A percentile compares a stretch with the other conserved stretches of the same genome.
phyloP scores from a whole-genome alignment of 2,329 filamentous ascomycete species.

The Gaeumannomyces tritici region DNA sequence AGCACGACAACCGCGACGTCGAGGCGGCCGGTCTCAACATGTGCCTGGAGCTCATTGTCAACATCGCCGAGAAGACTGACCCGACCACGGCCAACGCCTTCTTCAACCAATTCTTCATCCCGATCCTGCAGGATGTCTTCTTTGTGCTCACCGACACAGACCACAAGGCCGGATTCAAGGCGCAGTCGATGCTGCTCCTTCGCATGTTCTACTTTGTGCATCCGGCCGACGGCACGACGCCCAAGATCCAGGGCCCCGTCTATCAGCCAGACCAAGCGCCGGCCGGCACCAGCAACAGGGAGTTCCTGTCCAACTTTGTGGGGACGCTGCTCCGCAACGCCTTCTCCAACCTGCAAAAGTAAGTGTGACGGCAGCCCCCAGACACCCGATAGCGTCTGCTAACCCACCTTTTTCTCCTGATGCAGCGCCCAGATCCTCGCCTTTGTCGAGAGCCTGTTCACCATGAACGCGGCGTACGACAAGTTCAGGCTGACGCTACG shows the following conservation, averaged over 20 bases:
- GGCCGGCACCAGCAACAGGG: conserved; percentile 75
- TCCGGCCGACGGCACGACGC: conserved; percentile 52
- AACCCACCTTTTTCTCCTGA: neutral
- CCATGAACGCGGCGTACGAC: conserved; percentile 77
- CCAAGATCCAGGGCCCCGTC: conserved; percentile 88
- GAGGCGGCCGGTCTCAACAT: conserved; percentile 95
- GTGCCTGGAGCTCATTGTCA: conserved; percentile 95
- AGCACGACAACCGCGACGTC: conserved; percentile 97
- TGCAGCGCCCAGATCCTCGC: conserved; percentile 71
- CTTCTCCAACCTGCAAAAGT: conserved; percentile 88
- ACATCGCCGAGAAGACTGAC: conserved; percentile 91
- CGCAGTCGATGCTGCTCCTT: conserved; percentile 85
- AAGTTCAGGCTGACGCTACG: conserved; percentile 94
- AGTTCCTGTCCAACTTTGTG: conserved; percentile 85
- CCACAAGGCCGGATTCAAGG: conserved; percentile 99
- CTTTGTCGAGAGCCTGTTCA: conserved; percentile 86
- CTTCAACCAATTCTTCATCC: conserved; percentile 96
- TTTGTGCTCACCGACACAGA: conserved; percentile 96
- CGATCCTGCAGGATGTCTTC: conserved; percentile 95
- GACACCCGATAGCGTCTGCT: neutral
- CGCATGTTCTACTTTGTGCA: conserved; percentile 96
- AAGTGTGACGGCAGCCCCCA: conserved; percentile 28
- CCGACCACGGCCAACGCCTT: conserved; percentile 80
- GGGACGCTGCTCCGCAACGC: conserved; percentile 76
- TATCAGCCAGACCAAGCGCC: conserved; percentile 79